A percentile compares a stretch with the other conserved stretches of the same genome.
Evolutionary conservation across 306 rosid species (phyloP).

Genomic region (Trifolium fragiferum): DNA sequence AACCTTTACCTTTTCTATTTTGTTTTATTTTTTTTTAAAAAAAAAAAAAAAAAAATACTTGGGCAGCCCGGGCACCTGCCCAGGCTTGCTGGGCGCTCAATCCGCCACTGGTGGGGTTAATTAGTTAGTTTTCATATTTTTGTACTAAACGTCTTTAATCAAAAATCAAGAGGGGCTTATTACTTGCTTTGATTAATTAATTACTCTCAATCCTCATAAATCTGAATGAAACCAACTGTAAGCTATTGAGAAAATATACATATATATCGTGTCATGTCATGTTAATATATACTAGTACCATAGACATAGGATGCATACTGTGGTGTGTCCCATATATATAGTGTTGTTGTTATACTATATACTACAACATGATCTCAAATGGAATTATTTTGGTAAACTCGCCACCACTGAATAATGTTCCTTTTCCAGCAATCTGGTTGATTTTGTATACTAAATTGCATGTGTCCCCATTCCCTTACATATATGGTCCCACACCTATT

Average conservation of each 20-base stretch:
- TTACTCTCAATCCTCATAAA: not conserved
- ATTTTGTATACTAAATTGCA: conserved; percentile 35
- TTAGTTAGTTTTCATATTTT: conserved; percentile 29
- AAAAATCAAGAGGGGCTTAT: not conserved
- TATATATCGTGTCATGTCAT: too few relatives aligned
- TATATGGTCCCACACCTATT: conserved; percentile 54
- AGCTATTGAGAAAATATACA: too few relatives aligned
- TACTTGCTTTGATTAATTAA: not conserved
- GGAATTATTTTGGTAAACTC: conserved; percentile 65
- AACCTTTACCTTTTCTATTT: too few relatives aligned
- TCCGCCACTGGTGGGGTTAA: conserved; percentile 70
- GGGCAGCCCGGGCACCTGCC: too few relatives aligned
- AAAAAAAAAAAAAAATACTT: too few relatives aligned
- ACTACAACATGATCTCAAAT: conserved; percentile 27
- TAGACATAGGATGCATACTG: too few relatives aligned
- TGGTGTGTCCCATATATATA: conserved; percentile 42
- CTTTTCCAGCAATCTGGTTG: conserved; percentile 55
- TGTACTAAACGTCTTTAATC: not conserved
- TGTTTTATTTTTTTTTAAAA: too few relatives aligned
- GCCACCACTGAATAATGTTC: conserved; percentile 51
- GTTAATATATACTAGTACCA: too few relatives aligned
- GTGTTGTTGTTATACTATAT: not conserved
- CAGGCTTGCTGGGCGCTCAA: too few relatives aligned
- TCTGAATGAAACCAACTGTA: not conserved
- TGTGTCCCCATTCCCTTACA: conserved; percentile 59